Base-by-base conservation (phyloP, 2,329 filamentous ascomycete genomes). In the Cladophialophora carrionii region DNA sequence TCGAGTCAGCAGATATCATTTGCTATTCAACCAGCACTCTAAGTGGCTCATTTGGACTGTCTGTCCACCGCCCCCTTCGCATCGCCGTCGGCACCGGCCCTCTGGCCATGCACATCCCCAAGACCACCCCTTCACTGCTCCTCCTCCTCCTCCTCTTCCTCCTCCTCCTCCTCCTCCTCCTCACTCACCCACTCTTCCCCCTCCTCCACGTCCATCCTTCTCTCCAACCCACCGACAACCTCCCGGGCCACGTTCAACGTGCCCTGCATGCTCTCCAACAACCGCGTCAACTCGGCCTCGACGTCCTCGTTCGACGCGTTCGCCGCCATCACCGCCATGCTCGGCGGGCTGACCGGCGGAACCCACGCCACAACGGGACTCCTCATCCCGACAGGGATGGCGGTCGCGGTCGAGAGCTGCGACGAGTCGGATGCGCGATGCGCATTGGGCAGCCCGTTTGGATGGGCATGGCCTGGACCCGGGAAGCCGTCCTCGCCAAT, bases 181-280 rank as follows among this genome's bases (percentile, higher is more conserved):
- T 54, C 52, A 9, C 14, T n/a, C 24, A 26, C 43, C 53, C 43
- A 17, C 22, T 43, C 48, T 26, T 70, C 68, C 61, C 59, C 53
- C 51, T 63, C 62, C 43, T 31, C 54, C 41, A 63, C 31, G 32
- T 41, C 51, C 53, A 61, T 54, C 20, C 67, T 61, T 34, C 66
- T 64, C 54, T 66, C 68, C 34, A 67, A 54, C 8, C 66, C 65
- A 14, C 68, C 65, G 17, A 71, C 66, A 17, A 77, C 76, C 62
- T 78, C 74, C 4, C 74, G 74, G 9, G 77, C 78, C 1, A 75
- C 75, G 4, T 73, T 73, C 22, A 81, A 70, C 8, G 77, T 77
- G 62, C 73, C 74, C 46, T 78, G 67, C 62, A 80, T 77, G 55
- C 77, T 75, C 34, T 73, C 75, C 7, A 81, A 70, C 56, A 81